phyloP scores from a whole-genome alignment of 2,329 filamentous ascomycete genomes.

The Neocatenulostroma microsporum region DNA sequence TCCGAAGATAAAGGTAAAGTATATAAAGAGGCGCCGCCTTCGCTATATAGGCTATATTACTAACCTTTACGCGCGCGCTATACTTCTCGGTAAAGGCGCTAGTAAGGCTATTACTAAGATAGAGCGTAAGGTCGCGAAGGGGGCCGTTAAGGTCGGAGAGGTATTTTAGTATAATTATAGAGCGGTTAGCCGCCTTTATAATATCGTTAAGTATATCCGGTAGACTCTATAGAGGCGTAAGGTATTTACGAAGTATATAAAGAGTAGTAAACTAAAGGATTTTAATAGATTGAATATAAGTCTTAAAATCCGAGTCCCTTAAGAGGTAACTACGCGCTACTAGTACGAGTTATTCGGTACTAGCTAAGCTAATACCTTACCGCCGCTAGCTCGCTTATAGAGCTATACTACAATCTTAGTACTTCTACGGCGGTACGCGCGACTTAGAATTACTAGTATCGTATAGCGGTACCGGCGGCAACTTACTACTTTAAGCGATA shows the following conservation, averaged over 20 bases:
- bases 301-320: slow-evolving; percentile 4
- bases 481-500: too few relatives aligned
- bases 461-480: too few relatives aligned
- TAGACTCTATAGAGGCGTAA: slow-evolving; percentile 1
- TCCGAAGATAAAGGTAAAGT: slow-evolving; percentile 2
- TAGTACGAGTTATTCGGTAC: too few relatives aligned
- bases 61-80: slow-evolving; percentile 4
- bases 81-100: slow-evolving; percentile 5
- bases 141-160: slow-evolving; percentile 3
- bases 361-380: too few relatives aligned
- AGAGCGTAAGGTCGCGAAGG: slow-evolving; percentile 6
- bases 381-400: too few relatives aligned
- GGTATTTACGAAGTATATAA: slow-evolving; percentile 3
- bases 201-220: slow-evolving; percentile 5
- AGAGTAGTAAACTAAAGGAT: slow-evolving; percentile 1
- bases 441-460: too few relatives aligned
- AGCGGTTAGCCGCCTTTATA: slow-evolving; percentile 3
- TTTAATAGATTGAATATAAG: slow-evolving; percentile 7
- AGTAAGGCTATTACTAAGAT: slow-evolving; percentile 3
- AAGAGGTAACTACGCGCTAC: slow-evolving; percentile 7
- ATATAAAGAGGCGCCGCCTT: slow-evolving; percentile 1
- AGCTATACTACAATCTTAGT: too few relatives aligned
- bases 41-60: slow-evolving; percentile 6
- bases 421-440: too few relatives aligned
- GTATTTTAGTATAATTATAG: slow-evolving; percentile 5